Conservation (phyloP, 768 basidiomycete genomes). For the Amanita polypyramis region DNA sequence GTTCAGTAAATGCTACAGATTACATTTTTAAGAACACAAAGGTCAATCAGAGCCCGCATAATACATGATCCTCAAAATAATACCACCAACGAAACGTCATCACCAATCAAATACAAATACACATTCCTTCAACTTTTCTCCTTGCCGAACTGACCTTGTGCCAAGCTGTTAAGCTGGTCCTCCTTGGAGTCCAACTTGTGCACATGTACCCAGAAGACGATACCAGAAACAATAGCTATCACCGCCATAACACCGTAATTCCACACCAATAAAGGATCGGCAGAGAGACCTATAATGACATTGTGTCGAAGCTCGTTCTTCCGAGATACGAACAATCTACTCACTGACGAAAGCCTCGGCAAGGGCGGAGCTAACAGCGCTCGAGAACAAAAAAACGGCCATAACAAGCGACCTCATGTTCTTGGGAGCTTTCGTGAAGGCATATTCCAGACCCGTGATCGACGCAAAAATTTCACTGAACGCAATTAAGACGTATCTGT, state of each 20-base stretch:
- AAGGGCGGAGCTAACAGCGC: constrained; percentile 48
- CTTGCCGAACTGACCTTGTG: constrained; percentile 7
- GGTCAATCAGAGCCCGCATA: too few species aligned
- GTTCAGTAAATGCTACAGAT: too few species aligned
- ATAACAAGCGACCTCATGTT: constrained; percentile 86
- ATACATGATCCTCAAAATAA: too few species aligned
- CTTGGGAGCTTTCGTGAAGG: constrained; percentile 81
- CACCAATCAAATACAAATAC: too few species aligned
- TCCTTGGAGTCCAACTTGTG: constrained; percentile 51
- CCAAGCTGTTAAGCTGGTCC: constrained; percentile 48
- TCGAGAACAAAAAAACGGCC: constrained; percentile 52
- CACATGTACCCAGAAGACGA: constrained; percentile 44
- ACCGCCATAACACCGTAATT: constrained; percentile 56
- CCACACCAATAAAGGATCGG: constrained; percentile 68
- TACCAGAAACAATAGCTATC: constrained; percentile 40
- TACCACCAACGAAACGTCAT: too few species aligned
- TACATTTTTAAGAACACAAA: too few species aligned
- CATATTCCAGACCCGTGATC: constrained; percentile 79
- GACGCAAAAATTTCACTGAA: constrained; percentile 71
- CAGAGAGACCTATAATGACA: constrained; percentile 37
- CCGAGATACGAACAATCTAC: constrained; percentile 15
- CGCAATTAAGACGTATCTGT: constrained; percentile 55
- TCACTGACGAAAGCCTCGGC: constrained; percentile 64
- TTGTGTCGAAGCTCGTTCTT: constrained; percentile 2
- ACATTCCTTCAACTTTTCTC: not conserved